Conservation (phyloP, 495 filamentous ascomycete genomes). For the Penicillium samsonianum region DNA sequence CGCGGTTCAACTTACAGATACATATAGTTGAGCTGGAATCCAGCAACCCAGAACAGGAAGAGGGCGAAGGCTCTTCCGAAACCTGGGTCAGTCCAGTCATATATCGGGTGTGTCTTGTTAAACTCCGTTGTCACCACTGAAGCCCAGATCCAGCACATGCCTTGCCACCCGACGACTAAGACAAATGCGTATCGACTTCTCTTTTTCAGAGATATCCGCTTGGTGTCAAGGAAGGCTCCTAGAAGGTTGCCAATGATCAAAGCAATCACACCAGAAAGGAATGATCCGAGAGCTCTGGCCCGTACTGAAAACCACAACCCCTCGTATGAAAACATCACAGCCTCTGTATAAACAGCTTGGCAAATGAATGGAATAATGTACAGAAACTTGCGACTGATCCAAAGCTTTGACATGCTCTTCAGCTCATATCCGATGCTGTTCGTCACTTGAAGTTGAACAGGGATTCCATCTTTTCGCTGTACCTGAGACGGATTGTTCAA, state of each 20-base stretch:
- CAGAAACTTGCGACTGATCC: slow-evolving; percentile 54
- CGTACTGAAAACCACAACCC: slow-evolving; percentile 63
- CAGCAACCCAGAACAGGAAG: slow-evolving; percentile 57
- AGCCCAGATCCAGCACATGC: slow-evolving; percentile 64
- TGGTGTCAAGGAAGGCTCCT: slow-evolving; percentile 56
- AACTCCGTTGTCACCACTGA: slow-evolving; percentile 57
- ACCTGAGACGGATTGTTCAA: slow-evolving; percentile 55
- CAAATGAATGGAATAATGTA: slow-evolving; percentile 61
- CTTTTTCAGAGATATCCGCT: slow-evolving; percentile 47
- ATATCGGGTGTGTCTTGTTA: slow-evolving; percentile 48
- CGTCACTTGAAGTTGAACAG: slow-evolving; percentile 51
- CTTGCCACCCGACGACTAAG: slow-evolving; percentile 53
- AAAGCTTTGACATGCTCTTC: slow-evolving; percentile 50
- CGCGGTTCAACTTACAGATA: slow-evolving; percentile 48
- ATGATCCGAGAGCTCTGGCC: slow-evolving; percentile 61
- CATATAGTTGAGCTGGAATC: slow-evolving; percentile 66
- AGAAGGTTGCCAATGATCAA: slow-evolving; percentile 58
- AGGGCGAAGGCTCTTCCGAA: slow-evolving; percentile 60
- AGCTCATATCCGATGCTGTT: slow-evolving; percentile 53
- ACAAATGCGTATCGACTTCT: slow-evolving; percentile 46
- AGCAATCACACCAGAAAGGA: slow-evolving; percentile 60
- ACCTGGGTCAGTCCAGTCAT: slow-evolving; percentile 57
- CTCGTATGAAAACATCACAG: slow-evolving; percentile 64
- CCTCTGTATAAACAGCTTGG: slow-evolving; percentile 61
- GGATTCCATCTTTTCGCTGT: slow-evolving; percentile 55